Base-by-base conservation (phyloP, 148 eudicot species). In the Chenopodium suecicum region DNA sequence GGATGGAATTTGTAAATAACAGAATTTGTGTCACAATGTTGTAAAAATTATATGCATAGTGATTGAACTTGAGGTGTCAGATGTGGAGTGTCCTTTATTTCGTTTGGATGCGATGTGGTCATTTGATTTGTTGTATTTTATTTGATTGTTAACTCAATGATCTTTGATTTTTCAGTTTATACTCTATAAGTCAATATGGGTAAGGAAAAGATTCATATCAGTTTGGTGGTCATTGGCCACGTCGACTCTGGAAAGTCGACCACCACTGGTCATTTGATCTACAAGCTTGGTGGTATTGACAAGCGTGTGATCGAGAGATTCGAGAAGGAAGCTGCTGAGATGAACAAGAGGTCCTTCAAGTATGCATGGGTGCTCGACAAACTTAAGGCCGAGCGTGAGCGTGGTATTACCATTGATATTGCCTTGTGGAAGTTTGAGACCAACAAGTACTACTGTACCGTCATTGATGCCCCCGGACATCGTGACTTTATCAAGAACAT, bases 321-420 rank as follows among this genome's bases (percentile, higher is more conserved):
- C 22, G 89, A 87, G 88, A 89, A 89, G 85, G 91, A 89, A 75
- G 89, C 88, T 80, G 91, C 89, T 85, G 91, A 89, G 89, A 87
- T 89, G 91, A 89, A 87, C 89, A 89, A 89, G 85, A 87, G 91
- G 85, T 89, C 91, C 27, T 89, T 89, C 81, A 85, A 89, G 88
- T 89, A 87, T 27, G 91, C 91, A 0, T 89, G 91, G 91, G 91
- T 89, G 41, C 89, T 89, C 73, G 91, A 89, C 88, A 88, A 86
- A 79, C 86, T 88, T 9, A 88, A 88, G 89, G 89, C 89, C 2
- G 89, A 86, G 84, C 87, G 85, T 78, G 89, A 86, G 70, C 87
- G 89, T 84, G 90, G 89, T 83, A 88, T 84, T 44, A 86, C 90
- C 29, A 88, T 88, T 23, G 90, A 88, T 75, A 86, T 88, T 81